These are phyloP conservation scores for Drosera capensis DNA, from an alignment of 148 eudicot genomes.

Conservation along the genomic window DNA sequence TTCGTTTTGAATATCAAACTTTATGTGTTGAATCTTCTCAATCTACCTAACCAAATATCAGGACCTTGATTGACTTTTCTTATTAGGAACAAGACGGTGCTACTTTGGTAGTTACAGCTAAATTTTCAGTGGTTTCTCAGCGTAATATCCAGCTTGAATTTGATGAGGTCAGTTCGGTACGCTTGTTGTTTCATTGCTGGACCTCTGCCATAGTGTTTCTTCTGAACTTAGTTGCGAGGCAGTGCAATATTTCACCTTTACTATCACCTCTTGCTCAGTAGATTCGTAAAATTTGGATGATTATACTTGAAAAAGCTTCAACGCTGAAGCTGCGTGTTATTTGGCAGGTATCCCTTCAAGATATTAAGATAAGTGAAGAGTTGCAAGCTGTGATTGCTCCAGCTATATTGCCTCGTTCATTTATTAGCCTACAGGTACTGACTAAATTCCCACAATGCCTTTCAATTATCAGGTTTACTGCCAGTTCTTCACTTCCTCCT, in stretches of 20 bases:
- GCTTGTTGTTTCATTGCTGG: too few relatives aligned
- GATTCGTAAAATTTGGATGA: background rate
- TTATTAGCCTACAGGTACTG: slow-evolving; percentile 60
- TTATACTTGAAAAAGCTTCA: too few relatives aligned
- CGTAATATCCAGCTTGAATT: slow-evolving; percentile 79
- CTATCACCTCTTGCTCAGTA: background rate
- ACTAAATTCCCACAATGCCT: background rate
- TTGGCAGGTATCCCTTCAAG: slow-evolving; percentile 57
- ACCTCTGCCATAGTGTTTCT: background rate
- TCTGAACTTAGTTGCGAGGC: background rate
- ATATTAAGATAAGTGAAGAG: slow-evolving; percentile 65
- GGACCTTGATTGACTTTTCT: background rate
- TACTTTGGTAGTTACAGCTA: slow-evolving; percentile 77
- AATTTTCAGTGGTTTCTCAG: slow-evolving; percentile 56
- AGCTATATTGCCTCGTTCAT: slow-evolving; percentile 75
- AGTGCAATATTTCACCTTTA: background rate
- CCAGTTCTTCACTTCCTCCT: background rate
- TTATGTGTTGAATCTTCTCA: too few relatives aligned
- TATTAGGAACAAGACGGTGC: slow-evolving; percentile 89
- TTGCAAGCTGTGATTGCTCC: slow-evolving; percentile 77
- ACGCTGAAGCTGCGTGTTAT: too few relatives aligned
- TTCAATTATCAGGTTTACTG: background rate
- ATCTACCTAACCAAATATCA: background rate
- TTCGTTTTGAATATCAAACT: too few relatives aligned
- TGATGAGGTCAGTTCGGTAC: slow-evolving; percentile 43